Base-by-base conservation (phyloP, 2,329 filamentous ascomycete genomes). In the Aspergillus sclerotialis region DNA sequence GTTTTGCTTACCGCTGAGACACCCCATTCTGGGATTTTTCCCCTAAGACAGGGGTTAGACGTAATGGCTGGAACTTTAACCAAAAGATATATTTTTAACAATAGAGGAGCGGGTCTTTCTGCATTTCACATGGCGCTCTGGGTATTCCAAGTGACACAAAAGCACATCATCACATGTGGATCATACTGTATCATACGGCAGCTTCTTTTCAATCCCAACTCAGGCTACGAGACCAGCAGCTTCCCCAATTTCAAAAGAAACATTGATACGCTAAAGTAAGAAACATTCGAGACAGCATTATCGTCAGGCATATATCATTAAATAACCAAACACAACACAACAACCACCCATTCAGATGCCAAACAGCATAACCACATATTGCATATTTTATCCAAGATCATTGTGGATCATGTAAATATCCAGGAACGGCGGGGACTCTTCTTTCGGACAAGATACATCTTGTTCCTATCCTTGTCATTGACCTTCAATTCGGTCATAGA, bases 371-470 rank as follows among this genome's bases (percentile, higher is more conserved):
- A 38, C 33, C 16, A 31, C 32, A 26, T 27, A 30, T 32, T 16
- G 11, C 26, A 37, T 18, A 28, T 15, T 7, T 25, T 24, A 24
- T 24, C 23, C n/a, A n/a, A n/a, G n/a, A n/a, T n/a, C n/a, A n/a
- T n/a, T n/a, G n/a, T n/a, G n/a, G 23, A 28, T n/a, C 12, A 14
- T 14, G 52, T 58, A 27, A 60, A 60, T 29, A 65, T 49, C 48
- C 54, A 61, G 11, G 57, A 40, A 14, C 52, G 46, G 13, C 49
- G 43, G 7, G 55, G 55, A 37, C 55, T 64, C 58, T 68, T 69
- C 51, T 65, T 63, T 26, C 65, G 54, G 21, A 70, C 64, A 29
- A 70, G 46, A 37, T 58, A 68, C 57, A 70, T 55, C 38, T 59
- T 64, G 42, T 70, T 66, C 35, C 56, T 61, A 35, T 60, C 55